Evolutionary conservation across 2,329 filamentous ascomycete species (phyloP), one percentile per base, ranked within the genome.

Genomic region (Trichoderma endophyticum): DNA sequence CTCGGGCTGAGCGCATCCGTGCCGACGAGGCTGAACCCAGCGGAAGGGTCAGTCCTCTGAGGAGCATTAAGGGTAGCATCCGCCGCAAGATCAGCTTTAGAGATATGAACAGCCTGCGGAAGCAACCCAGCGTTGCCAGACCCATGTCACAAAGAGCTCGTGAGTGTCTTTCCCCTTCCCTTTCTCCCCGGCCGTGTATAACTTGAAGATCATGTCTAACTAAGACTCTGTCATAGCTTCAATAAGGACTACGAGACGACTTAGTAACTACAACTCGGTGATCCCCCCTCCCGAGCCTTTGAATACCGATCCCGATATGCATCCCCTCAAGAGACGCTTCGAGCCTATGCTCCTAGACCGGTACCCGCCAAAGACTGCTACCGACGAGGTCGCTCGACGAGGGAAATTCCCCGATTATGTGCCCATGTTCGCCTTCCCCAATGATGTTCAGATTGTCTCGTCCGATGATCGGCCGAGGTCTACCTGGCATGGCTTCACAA

Each of bases 401-500:
- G 94, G 94, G 69, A 91, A 89, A 71, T 98, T 99, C 79, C 96
- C 96, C 1, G 96, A 99, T 79, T 99, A 98, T 78, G 94, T 99
- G 21, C 96, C 96, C 71, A 98, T 99, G 96, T 99, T 99, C 82
- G 95, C 96, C 69, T 99, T 98, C 78, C 96, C 96, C 60, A 98
- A 98, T 81, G 96, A 99, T 81, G 96, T 99, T 77, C 94, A 94
- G 74, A 96, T 99, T 67, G 93, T 98, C 11, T 98, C 96, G 1
- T 95, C 95, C 1, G 96, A 99, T 78, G 94, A 97, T 80, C 89
- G 95, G 73, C 96, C 96, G 1, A 88, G 94, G 73, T 95, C 96
- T n/a, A 98, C 95, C 28, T 99, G 96, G 96, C 96, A 99, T 82
- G 96, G 96, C 63, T 99, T 99, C 79, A 95, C 94, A 74, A 98